Percentiles rank a stretch among this genome's conserved stretches.
Evolutionary conservation across 2,329 filamentous ascomycete species (phyloP).

Genomic region (Penicillium thymicola): DNA sequence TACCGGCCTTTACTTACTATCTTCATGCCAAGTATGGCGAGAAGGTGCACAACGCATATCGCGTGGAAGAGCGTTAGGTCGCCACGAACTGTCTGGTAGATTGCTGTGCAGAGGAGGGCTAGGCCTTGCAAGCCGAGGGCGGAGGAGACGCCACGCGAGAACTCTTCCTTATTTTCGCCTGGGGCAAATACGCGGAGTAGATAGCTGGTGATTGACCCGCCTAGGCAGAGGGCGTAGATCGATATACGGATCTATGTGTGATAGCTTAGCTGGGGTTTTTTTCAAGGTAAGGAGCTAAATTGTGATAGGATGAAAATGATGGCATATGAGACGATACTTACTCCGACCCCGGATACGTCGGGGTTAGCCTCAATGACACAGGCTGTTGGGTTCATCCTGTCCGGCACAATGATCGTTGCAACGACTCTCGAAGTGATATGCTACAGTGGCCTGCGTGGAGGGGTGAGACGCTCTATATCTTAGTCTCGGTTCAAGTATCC

Average conservation of each 20-base stretch:
- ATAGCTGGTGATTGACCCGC: constrained; percentile 15
- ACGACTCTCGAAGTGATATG: not conserved
- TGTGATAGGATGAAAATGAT: not conserved
- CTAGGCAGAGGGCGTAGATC: constrained; percentile 17
- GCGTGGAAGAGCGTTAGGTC: constrained; percentile 21
- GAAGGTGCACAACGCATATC: constrained; percentile 19
- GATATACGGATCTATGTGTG: constrained; percentile 16
- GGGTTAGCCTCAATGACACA: constrained; percentile 17
- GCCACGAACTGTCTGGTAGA: constrained; percentile 16
- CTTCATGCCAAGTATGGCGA: constrained; percentile 14
- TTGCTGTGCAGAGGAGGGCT: constrained; percentile 19
- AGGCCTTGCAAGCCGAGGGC: constrained; percentile 18
- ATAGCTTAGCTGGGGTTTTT: not conserved
- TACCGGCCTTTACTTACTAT: constrained; percentile 18
- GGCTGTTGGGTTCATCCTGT: constrained; percentile 13
- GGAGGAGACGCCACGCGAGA: constrained; percentile 16
- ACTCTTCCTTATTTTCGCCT: constrained; percentile 17
- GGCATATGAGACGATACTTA: constrained; percentile 4
- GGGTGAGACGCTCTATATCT: not conserved
- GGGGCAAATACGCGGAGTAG: constrained; percentile 13
- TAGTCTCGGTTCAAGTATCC: not conserved
- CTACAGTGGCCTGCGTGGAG: not conserved
- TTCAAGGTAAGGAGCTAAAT: not conserved
- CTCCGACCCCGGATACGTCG: constrained; percentile 15
- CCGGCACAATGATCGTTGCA: not conserved